These are phyloP conservation scores for Phanerodontia chrysosporium DNA, from an alignment of 768 basidiomycete species.

Conservation along the genomic window DNA sequence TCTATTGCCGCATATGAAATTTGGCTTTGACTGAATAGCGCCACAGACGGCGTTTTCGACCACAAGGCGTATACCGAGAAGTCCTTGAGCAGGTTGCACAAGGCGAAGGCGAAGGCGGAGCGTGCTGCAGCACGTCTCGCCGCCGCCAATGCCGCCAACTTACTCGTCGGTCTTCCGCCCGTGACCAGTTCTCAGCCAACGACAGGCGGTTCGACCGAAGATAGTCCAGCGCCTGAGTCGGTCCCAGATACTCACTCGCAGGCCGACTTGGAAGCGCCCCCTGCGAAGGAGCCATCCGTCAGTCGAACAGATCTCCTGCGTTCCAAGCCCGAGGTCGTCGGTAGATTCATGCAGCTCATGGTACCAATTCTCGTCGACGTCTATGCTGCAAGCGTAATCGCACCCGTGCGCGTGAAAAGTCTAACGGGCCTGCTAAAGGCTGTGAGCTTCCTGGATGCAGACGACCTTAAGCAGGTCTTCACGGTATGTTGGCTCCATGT, in stretches of 20 bases:
- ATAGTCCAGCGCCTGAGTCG: conserved; percentile 13
- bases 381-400: conserved; percentile 95
- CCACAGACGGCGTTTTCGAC: conserved; percentile 90
- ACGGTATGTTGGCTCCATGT: conserved; percentile 62
- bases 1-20: neutral
- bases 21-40: neutral
- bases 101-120: conserved; percentile 81
- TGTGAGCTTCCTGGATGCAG: conserved; percentile 79
- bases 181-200: neutral
- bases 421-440: conserved; percentile 87
- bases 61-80: conserved; percentile 89
- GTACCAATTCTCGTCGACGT: conserved; percentile 96
- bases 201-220: conserved; percentile 7
- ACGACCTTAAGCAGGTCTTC: conserved; percentile 71
- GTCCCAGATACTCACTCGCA: conserved; percentile 21
- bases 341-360: conserved; percentile 81
- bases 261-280: conserved; percentile 30
- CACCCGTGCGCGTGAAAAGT: conserved; percentile 84
- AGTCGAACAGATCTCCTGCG: conserved; percentile 76
- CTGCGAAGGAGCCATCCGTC: conserved; percentile 31
- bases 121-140: conserved; percentile 66
- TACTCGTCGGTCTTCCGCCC: conserved; percentile 6
- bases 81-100: conserved; percentile 66
- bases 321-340: conserved; percentile 70
- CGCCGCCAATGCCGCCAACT: conserved; percentile 19